Evolutionary conservation across 1,284 basidiomycete genomes (phyloP), one percentile per base, ranked within the genome.

Genomic region (Omphalotus olearius): DNA sequence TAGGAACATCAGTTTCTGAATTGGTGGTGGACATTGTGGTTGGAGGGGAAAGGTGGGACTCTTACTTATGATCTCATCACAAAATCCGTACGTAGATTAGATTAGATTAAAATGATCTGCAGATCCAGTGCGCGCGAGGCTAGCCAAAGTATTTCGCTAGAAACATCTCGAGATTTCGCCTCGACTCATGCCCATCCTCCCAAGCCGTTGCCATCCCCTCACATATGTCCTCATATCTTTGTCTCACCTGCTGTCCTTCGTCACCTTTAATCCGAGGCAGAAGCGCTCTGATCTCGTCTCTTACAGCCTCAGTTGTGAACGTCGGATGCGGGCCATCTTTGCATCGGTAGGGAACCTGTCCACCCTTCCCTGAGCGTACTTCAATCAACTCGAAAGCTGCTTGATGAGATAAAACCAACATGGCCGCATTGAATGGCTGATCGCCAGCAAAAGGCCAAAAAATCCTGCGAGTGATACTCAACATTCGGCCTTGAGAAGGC

Each of bases 401-500:
- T 13, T 52, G 30, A 9, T 40, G 28, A 28, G 16, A 7, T 7
- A 33, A 36, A 18, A 4, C 3, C 9, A 45, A 10, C 25, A 18
- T n/a, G 9, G 43, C 36, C 2, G 45, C 50, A 33, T 42, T 52
- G 13, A 38, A 46, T 11, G 50, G 50, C 36, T 47, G 50, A 33
- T 52, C 50, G n/a, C n/a, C n/a, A n/a, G n/a, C n/a, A 23, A 23
- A 23, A 23, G 23, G 52, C 52, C 52, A 53, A 18, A 45, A 33
- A 1, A 49, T 53, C 16, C 52, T 53, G 17, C 30, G 30, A 33
- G 30, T 33, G n/a, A n/a, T n/a, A n/a, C n/a, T n/a, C n/a, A n/a
- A n/a, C 9, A 17, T 20, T 16, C 17, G 23, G 23, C 5, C 23
- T 3, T 3, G 5, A 23, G 5, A 23, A 23, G n/a, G n/a, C n/a